Evolutionary conservation across 108 stramenopile genomes (phyloP).

Genomic region (Cyclostephanos tholiformis): DNA sequence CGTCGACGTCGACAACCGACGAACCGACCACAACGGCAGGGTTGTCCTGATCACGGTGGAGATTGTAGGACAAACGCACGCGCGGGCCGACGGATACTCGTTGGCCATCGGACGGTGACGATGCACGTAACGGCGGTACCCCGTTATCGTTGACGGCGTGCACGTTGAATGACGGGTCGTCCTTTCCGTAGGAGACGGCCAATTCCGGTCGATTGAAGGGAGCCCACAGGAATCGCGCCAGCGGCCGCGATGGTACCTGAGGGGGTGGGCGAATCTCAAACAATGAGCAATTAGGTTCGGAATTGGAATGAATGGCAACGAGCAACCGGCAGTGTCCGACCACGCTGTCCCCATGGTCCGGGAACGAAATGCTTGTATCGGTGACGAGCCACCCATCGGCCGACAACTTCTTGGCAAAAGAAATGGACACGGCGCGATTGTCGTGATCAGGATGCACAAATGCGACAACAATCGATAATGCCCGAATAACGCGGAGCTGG

Average conservation of each 20-base stretch:
- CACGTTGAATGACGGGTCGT: neutral
- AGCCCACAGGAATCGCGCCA: neutral
- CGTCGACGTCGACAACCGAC: no score
- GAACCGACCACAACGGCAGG: neutral
- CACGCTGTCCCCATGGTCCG: no score
- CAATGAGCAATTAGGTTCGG: neutral
- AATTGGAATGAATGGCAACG: neutral
- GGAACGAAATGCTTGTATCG: neutral
- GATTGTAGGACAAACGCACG: no score
- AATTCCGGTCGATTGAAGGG: neutral
- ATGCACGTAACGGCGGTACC: no score
- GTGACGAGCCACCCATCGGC: neutral
- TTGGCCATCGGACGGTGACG: no score
- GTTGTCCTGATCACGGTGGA: neutral
- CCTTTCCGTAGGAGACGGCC: neutral
- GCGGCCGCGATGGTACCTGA: neutral
- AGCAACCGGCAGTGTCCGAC: neutral
- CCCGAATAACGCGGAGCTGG: neutral
- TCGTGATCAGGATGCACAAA: slow-evolving; percentile 3
- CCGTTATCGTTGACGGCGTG: neutral
- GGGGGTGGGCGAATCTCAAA: neutral
- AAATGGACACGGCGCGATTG: neutral
- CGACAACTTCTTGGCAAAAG: neutral
- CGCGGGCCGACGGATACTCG: no score
- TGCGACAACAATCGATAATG: neutral